Evolutionary conservation across 1,284 basidiomycete species (phyloP).

Genomic region (Thelephora terrestris): DNA sequence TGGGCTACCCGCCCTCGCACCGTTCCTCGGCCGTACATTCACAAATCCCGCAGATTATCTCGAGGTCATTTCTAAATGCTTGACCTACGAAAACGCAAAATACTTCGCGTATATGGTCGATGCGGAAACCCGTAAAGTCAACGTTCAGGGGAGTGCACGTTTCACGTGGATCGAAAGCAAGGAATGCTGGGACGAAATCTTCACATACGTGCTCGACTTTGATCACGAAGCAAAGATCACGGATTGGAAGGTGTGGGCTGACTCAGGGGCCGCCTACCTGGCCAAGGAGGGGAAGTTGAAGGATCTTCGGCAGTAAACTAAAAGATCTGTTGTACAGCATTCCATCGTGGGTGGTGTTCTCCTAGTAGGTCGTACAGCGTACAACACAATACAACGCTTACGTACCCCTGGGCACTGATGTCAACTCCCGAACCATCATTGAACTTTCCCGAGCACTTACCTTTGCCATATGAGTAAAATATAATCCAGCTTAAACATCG

Average conservation of each 20-base stretch:
- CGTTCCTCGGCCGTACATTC: constrained; percentile 47
- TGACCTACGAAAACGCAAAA: constrained; percentile 32
- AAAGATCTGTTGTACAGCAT: no score
- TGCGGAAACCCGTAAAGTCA: constrained; percentile 35
- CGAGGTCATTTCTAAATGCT: constrained; percentile 30
- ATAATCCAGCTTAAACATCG: constrained; percentile 39
- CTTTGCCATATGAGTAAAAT: constrained; percentile 1
- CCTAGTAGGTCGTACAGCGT: no score
- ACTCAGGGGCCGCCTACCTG: constrained; percentile 53
- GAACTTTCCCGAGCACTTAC: no score
- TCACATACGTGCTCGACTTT: constrained; percentile 51
- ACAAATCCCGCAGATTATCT: constrained; percentile 42
- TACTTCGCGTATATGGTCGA: constrained; percentile 35
- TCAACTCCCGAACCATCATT: no score
- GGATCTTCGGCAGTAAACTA: no score
- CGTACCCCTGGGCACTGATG: no score
- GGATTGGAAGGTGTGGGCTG: constrained; percentile 58
- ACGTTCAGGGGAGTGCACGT: constrained; percentile 39
- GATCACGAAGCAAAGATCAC: constrained; percentile 44
- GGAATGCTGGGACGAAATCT: constrained; percentile 53
- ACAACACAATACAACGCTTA: no score
- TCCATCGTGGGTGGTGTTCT: no score
- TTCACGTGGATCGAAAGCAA: constrained; percentile 41
- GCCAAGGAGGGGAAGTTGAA: constrained; percentile 40
- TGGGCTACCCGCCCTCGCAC: constrained; percentile 43